These are phyloP conservation scores for Sphagnurus paluster DNA, from an alignment of 1,284 basidiomycete genomes.

Conservation along the genomic window DNA sequence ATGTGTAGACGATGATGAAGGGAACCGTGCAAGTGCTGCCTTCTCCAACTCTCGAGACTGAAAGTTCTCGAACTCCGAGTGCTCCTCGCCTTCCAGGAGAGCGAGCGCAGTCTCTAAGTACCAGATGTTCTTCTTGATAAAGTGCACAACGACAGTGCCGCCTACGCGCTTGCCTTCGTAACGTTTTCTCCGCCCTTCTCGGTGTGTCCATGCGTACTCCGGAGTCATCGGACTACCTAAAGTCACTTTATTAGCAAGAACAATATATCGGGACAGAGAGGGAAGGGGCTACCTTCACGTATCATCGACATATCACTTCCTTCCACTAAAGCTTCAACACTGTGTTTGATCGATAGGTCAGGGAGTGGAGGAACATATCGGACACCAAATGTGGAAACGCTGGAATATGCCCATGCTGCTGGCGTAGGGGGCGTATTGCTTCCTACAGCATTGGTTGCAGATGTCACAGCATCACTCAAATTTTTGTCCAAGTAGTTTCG, in stretches of 20 bases:
- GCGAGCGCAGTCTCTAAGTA: constrained; percentile 92
- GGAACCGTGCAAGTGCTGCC: constrained; percentile 11
- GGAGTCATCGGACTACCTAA: constrained; percentile 56
- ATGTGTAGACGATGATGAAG: constrained; percentile 12
- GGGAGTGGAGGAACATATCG: constrained; percentile 75
- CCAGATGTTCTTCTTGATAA: constrained; percentile 96
- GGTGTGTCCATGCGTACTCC: constrained; percentile 64
- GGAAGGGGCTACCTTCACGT: constrained; percentile 48
- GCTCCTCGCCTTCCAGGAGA: constrained; percentile 75
- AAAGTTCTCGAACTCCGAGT: constrained; percentile 40
- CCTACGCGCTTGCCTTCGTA: constrained; percentile 77
- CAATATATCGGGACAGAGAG: constrained; percentile 1
- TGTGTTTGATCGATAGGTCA: constrained; percentile 69
- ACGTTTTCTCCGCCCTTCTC: constrained; percentile 67
- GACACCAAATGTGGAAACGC: constrained; percentile 82
- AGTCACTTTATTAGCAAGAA: constrained; percentile 2
- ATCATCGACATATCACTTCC: constrained; percentile 80
- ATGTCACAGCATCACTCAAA: constrained; percentile 31
- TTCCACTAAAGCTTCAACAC: constrained; percentile 92
- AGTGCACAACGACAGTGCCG: constrained; percentile 95
- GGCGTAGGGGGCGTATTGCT: constrained; percentile 39
- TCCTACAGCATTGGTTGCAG: constrained; percentile 16
- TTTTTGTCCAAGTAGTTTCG: constrained; percentile 42
- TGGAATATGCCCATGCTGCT: constrained; percentile 75
- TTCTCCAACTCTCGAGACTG: constrained; percentile 26